Conservation (phyloP, 257 asterid genomes). For the Solanum bukasovii region DNA sequence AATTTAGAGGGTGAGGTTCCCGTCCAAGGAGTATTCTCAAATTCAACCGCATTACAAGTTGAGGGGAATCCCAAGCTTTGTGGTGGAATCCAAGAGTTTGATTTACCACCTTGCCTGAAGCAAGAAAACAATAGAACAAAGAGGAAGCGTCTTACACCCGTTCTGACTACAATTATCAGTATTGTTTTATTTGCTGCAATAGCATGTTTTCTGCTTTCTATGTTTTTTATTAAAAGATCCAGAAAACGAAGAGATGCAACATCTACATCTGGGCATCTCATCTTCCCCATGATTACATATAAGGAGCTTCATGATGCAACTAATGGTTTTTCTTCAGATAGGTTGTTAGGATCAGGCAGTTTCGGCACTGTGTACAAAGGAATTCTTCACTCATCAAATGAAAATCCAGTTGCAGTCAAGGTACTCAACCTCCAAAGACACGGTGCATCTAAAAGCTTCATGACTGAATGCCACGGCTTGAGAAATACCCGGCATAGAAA, state of each 20-base stretch:
- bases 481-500: constrained; percentile 25
- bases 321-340: background rate
- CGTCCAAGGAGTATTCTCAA: background rate
- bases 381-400: constrained; percentile 11
- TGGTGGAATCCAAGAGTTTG: constrained; percentile 22
- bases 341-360: background rate
- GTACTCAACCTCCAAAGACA: constrained; percentile 26
- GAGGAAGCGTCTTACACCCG: background rate
- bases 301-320: constrained; percentile 10
- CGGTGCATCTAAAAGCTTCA: constrained; percentile 34
- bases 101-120: constrained; percentile 16
- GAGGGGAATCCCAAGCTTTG: constrained; percentile 26
- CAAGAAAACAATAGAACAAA: constrained; percentile 4
- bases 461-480: constrained; percentile 34
- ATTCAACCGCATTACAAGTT: background rate
- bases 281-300: constrained; percentile 16
- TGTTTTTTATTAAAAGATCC: constrained; percentile 2
- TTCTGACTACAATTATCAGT: background rate
- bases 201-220: constrained; percentile 15
- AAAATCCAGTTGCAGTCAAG: constrained; percentile 25
- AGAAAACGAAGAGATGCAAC: background rate
- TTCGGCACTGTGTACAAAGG: constrained; percentile 1
- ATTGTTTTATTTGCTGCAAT: constrained; percentile 11
- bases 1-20: background rate
- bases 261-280: background rate